Base-by-base conservation (phyloP, 1,284 basidiomycete species). In the Psilocybe mexicana region DNA sequence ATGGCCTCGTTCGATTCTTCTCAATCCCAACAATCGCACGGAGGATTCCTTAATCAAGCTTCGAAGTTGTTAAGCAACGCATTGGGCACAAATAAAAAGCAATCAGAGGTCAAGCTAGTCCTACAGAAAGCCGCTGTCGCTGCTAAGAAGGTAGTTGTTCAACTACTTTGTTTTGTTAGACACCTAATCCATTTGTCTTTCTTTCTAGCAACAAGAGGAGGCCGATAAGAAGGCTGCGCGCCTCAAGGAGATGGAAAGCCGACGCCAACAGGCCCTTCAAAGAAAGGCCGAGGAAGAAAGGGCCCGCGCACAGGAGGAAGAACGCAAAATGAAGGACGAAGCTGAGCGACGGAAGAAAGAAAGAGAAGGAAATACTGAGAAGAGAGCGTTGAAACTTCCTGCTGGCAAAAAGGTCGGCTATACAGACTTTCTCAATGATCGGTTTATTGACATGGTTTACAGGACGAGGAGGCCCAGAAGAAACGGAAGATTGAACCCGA, bases 221-320 rank as follows among this genome's bases (percentile, higher is more conserved):
- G 81, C 82, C 38, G 91, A 93, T 61, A 92, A 90, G 74, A 94
- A 92, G 71, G 84, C 82, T 1, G 76, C 80, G 2, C 77, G 89
- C 25, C 74, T 89, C 60, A 91, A 87, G 66, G 90, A 94, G 63
- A 88, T 90, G 81, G 93, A 95, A 64, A 80, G 83, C 52, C 80
- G 91, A 46, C 84, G 91, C 25, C 86, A 88, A 60, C 83, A 82
- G 14, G 86, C 84, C 1, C 74, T 84, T 53, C 86, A 90, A 68
- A 82, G 85, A 69, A 94, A 93, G 71, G 86, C 81, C 1, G 92
- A 92, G 54, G 91, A 92, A 66, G 90, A 92, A 67, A 90, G 85
- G 67, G 74, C 78, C 1, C 82, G 81, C 43, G 73, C 77, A 23
- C 69, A 80, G 45, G 88, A 92, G 60, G 81, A 87, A 62, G 88